Evolutionary conservation across 176 grass and related monocot genomes (phyloP).

Genomic region (Thalia dealbata): DNA sequence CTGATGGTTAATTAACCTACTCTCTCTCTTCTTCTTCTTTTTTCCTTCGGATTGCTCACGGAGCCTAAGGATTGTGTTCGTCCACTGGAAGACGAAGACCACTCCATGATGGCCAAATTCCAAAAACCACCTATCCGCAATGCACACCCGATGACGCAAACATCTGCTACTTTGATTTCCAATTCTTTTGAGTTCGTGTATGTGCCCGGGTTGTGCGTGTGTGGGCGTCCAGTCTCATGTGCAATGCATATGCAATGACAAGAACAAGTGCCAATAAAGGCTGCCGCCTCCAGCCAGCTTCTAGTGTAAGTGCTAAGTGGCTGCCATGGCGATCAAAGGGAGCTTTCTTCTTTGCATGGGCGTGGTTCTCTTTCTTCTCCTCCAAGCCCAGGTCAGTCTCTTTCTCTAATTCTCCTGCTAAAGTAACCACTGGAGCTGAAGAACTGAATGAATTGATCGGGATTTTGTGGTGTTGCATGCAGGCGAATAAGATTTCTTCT

Average conservation of each 20-base stretch:
- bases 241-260: neutral
- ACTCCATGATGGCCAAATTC: neutral
- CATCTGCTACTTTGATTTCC: neutral
- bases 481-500: neutral
- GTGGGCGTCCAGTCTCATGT: too few relatives aligned
- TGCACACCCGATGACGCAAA: too few relatives aligned
- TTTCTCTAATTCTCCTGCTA: neutral
- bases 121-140: neutral
- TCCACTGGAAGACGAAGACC: too few relatives aligned
- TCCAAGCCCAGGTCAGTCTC: conserved; percentile 23
- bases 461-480: conserved; percentile 1
- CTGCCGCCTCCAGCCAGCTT: neutral
- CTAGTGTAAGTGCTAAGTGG: neutral
- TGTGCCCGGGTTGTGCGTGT: too few relatives aligned
- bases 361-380: neutral
- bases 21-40: too few relatives aligned
- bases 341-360: neutral
- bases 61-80: neutral
- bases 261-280: neutral
- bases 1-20: too few relatives aligned
- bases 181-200: neutral
- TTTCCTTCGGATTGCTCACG: too few relatives aligned
- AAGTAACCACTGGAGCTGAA: too few relatives aligned
- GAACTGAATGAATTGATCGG: too few relatives aligned
- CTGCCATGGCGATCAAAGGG: neutral